These are phyloP conservation scores for Lodderomyces margitis DNA, from an alignment of 1,139 yeast species.

Conservation along the genomic window DNA sequence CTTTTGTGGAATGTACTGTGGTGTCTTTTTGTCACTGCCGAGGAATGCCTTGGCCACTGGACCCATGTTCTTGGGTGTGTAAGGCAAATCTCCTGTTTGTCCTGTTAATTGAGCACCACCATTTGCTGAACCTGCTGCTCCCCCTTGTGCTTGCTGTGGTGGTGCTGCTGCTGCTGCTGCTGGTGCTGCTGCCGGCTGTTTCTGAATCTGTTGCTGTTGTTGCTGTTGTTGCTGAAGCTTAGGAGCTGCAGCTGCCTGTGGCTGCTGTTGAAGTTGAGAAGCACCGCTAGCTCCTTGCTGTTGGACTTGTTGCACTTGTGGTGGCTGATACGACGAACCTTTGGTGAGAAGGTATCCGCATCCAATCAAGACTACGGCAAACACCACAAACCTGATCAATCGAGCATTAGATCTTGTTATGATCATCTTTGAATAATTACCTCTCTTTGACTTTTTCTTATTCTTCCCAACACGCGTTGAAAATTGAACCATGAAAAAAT, in stretches of 20 bases:
- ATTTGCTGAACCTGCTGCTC: conserved; percentile 6
- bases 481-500: not conserved
- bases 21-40: conserved; percentile 13
- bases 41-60: conserved; percentile 9
- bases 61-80: conserved; percentile 11
- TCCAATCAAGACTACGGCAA: conserved; percentile 54
- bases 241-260: conserved; percentile 15
- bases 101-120: conserved; percentile 7
- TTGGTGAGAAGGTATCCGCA: conserved; percentile 62
- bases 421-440: conserved; percentile 21
- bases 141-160: conserved; percentile 4
- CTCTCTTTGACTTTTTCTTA: not conserved
- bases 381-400: conserved; percentile 56
- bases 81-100: not conserved
- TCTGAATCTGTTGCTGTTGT: not conserved
- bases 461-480: not conserved
- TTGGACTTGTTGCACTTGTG: conserved; percentile 9
- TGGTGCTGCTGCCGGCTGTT: not conserved
- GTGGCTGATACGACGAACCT: conserved; percentile 50
- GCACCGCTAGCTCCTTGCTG: not conserved
- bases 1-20: conserved; percentile 14
- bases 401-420: conserved; percentile 61
- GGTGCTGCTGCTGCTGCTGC: not conserved
- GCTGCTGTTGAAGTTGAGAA: conserved; percentile 9
- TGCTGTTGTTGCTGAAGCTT: conserved; percentile 6